Evolutionary conservation across 2,329 filamentous ascomycete species (phyloP).

Genomic region (Xylariaceae sp.): DNA sequence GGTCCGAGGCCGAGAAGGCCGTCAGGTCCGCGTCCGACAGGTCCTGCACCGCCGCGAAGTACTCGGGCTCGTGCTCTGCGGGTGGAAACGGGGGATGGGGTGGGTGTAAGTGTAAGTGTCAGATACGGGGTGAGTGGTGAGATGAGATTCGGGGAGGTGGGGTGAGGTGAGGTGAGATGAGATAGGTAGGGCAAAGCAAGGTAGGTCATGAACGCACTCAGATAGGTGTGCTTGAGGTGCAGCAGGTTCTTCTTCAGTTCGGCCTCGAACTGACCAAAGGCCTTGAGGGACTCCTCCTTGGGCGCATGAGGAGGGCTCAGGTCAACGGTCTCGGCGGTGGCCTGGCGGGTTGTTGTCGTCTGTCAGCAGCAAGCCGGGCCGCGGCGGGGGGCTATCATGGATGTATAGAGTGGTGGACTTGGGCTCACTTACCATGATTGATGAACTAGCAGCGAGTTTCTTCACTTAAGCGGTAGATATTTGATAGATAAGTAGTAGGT

Average conservation of each 20-base stretch:
- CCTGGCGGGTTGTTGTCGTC: slow-evolving; percentile 23
- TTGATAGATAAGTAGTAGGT: not conserved
- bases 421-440: slow-evolving; percentile 6
- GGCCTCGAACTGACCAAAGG: slow-evolving; percentile 39
- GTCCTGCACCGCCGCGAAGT: slow-evolving; percentile 41
- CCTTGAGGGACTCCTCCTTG: slow-evolving; percentile 42
- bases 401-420: not conserved
- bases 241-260: slow-evolving; percentile 46
- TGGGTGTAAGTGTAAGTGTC: too few relatives aligned
- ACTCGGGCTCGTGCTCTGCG: slow-evolving; percentile 46
- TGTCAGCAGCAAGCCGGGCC: too few relatives aligned
- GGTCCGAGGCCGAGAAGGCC: slow-evolving; percentile 30
- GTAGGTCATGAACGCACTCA: slow-evolving; percentile 8
- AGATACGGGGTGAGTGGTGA: too few relatives aligned
- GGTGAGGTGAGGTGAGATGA: not conserved
- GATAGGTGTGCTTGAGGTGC: slow-evolving; percentile 28
- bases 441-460: not conserved
- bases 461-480: not conserved
- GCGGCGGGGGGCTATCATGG: too few relatives aligned
- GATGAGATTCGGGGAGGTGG: too few relatives aligned
- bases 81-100: slow-evolving; percentile 2
- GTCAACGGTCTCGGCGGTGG: slow-evolving; percentile 45
- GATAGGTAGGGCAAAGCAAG: not conserved
- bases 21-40: slow-evolving; percentile 32
- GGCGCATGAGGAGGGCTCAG: slow-evolving; percentile 40